These are phyloP conservation scores for Phytophthora palmivora DNA, from an alignment of 352 stramenopile species.

Conservation along the genomic window DNA sequence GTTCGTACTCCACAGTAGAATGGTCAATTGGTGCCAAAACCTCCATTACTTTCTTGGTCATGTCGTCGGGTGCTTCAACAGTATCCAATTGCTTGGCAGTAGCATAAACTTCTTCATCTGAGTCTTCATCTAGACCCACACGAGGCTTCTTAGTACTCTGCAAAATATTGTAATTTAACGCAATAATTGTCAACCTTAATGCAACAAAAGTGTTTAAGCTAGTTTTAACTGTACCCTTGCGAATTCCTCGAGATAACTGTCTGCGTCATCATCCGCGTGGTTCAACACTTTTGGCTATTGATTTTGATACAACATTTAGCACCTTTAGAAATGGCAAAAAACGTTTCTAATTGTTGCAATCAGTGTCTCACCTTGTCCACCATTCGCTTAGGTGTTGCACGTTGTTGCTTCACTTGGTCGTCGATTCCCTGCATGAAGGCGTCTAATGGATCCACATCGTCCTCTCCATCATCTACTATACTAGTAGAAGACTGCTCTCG, in stretches of 20 bases:
- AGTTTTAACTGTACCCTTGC: conserved; percentile 34
- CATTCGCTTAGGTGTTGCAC: conserved; percentile 24
- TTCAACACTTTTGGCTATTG: conserved; percentile 44
- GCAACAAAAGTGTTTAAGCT: not conserved
- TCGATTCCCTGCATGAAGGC: conserved; percentile 89
- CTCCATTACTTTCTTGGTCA: conserved; percentile 74
- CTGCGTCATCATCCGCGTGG: conserved; percentile 38
- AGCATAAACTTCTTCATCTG: conserved; percentile 83
- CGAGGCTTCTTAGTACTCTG: conserved; percentile 53
- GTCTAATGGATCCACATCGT: conserved; percentile 85
- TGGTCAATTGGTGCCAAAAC: conserved; percentile 78
- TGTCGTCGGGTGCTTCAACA: conserved; percentile 36
- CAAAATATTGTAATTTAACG: conserved; percentile 1
- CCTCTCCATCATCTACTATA: conserved; percentile 16
- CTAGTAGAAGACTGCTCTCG: not conserved
- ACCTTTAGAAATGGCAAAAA: conserved; percentile 13
- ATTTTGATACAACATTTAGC: not conserved
- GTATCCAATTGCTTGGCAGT: conserved; percentile 57
- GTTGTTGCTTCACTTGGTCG: conserved; percentile 67
- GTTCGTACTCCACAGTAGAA: conserved; percentile 72
- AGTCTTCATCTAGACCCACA: conserved; percentile 42
- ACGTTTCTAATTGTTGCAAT: conserved; percentile 4
- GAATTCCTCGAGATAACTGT: conserved; percentile 43
- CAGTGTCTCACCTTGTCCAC: conserved; percentile 44
- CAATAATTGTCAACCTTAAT: not conserved